These are phyloP conservation scores for Sphaerostilbella broomeana DNA, from an alignment of 2,329 filamentous ascomycete species.

Conservation along the genomic window DNA sequence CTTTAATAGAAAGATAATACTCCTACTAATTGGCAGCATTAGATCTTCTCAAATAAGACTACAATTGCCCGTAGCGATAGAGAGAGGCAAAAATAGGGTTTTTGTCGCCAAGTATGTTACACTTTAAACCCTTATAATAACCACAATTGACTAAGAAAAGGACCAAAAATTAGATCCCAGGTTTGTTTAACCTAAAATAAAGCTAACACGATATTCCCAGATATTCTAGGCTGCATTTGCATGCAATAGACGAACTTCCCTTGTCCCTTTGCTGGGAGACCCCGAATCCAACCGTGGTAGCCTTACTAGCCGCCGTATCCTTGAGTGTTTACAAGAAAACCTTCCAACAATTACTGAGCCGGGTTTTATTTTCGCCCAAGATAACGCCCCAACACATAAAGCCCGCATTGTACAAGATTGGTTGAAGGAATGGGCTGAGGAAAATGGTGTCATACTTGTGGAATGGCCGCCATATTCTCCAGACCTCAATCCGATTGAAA, in stretches of 20 bases:
- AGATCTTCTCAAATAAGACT: conserved; percentile 7
- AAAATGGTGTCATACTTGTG: conserved; percentile 2
- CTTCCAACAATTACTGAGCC: conserved; percentile 13
- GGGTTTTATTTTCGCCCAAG: conserved; percentile 9
- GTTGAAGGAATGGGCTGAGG: conserved; percentile 1
- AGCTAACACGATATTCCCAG: conserved; percentile 7
- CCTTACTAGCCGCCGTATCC: conserved; percentile 8
- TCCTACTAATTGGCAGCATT: not conserved
- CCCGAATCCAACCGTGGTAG: conserved; percentile 1
- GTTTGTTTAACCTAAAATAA: conserved; percentile 6
- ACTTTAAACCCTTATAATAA: not conserved
- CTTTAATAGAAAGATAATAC: not conserved
- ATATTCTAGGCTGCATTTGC: conserved; percentile 12
- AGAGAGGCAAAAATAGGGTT: conserved; percentile 1
- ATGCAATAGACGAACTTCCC: not conserved
- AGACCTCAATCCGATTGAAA: conserved; percentile 14
- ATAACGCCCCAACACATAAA: conserved; percentile 13
- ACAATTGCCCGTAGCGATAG: conserved; percentile 3
- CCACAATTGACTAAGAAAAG: conserved; percentile 3
- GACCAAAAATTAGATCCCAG: not conserved
- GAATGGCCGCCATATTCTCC: conserved; percentile 12
- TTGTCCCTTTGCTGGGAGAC: conserved; percentile 7
- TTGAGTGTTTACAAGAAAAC: conserved; percentile 9
- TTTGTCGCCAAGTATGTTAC: conserved; percentile 1
- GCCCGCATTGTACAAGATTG: conserved; percentile 3